phyloP scores from a whole-genome alignment of 2,329 filamentous ascomycete species.

The Ascosphaera apis region DNA sequence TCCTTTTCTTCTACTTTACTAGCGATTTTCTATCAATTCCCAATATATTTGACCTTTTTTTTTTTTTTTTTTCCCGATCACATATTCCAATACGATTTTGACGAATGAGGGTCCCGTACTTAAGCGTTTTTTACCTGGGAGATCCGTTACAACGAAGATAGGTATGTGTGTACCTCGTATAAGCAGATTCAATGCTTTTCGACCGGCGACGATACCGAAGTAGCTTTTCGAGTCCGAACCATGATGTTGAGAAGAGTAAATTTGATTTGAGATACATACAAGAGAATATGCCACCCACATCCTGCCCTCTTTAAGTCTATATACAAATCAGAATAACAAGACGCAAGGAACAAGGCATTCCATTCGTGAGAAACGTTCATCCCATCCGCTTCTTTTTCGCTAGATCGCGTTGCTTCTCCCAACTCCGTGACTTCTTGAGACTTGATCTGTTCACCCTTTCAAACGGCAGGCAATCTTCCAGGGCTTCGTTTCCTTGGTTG shows the following conservation, averaged over 20 bases:
- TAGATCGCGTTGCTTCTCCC: not conserved
- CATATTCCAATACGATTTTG: conserved; percentile 2
- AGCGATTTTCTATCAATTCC: not conserved
- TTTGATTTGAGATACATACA: not conserved
- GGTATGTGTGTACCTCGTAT: not conserved
- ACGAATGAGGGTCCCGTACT: not conserved
- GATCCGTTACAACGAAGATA: conserved; percentile 1
- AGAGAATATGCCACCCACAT: not conserved
- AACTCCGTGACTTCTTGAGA: conserved; percentile 1
- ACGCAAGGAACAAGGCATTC: not conserved
- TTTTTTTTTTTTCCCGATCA: conserved; percentile 5
- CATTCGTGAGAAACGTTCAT: not conserved
- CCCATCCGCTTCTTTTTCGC: not conserved
- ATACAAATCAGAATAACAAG: not conserved
- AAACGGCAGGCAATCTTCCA: conserved; percentile 34
- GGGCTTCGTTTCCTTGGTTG: conserved; percentile 33
- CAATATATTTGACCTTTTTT: conserved; percentile 1
- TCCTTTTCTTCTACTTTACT: not conserved
- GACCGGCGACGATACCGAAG: not conserved
- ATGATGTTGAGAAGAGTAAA: not conserved
- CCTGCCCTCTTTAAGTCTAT: not conserved
- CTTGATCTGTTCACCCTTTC: conserved; percentile 1
- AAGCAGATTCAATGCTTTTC: not conserved
- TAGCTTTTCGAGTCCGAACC: not conserved
- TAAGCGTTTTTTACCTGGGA: not conserved